A percentile compares a stretch with the other conserved stretches of the same genome.
Evolutionary conservation across 257 asterid genomes (phyloP).

Genomic region (Anisodus tanguticus): DNA sequence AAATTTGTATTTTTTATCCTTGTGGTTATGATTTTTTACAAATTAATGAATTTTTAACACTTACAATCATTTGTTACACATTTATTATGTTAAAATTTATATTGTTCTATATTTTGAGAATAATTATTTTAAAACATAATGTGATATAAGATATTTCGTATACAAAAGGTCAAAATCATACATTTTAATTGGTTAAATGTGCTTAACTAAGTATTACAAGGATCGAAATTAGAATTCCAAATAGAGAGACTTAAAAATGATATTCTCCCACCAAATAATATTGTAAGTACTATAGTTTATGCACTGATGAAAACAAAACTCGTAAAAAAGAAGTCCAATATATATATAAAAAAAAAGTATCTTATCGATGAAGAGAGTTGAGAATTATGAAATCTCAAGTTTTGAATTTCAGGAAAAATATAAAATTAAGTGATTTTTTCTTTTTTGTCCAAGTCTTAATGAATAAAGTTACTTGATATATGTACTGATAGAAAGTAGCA

Average conservation of each 20-base stretch:
- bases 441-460: background rate
- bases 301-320: background rate
- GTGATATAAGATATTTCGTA: no score
- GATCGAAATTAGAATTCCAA: background rate
- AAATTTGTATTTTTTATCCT: background rate
- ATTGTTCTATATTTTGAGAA: background rate
- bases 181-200: background rate
- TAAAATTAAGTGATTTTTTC: background rate
- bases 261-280: background rate
- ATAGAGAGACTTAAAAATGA: background rate
- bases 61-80: no score
- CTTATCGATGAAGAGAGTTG: no score
- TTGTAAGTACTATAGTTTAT: background rate
- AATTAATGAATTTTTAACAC: background rate
- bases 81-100: background rate
- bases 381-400: no score
- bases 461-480: background rate
- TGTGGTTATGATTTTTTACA: background rate
- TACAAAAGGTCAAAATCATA: no score
- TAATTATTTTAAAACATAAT: background rate
- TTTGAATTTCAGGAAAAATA: no score
- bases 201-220: background rate
- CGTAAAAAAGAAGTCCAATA: no score
- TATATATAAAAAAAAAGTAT: no score
- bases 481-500: background rate